These are phyloP conservation scores for Neostapfia colusana DNA, from an alignment of 176 grass and related monocot genomes.

Conservation along the genomic window DNA sequence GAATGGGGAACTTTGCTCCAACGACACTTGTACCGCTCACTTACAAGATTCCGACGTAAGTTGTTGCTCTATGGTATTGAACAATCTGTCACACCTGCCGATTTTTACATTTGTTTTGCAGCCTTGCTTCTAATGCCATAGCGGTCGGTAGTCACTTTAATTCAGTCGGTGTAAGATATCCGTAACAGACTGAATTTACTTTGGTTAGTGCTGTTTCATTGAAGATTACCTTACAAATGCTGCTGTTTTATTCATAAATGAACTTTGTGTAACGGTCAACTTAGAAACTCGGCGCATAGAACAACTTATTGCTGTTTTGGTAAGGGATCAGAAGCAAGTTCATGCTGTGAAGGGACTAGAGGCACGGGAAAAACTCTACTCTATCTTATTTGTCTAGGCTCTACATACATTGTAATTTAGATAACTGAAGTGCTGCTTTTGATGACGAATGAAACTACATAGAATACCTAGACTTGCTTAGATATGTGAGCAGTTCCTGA, in stretches of 20 bases:
- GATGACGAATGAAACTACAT: background rate
- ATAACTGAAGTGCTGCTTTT: background rate
- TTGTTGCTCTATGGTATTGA: conserved; percentile 4
- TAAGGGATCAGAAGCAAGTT: background rate
- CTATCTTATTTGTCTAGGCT: conserved; percentile 14
- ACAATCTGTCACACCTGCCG: conserved; percentile 1
- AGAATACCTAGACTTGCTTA: background rate
- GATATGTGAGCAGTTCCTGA: background rate
- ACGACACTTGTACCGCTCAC: conserved; percentile 66
- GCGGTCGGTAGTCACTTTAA: background rate
- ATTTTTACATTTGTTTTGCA: background rate
- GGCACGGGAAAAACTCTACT: background rate
- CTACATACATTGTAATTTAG: background rate
- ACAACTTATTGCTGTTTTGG: background rate
- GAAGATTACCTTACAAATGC: background rate
- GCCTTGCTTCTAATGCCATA: background rate
- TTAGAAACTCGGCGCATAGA: background rate
- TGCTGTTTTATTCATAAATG: background rate
- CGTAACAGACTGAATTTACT: background rate
- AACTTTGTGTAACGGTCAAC: background rate
- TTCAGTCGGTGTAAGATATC: background rate
- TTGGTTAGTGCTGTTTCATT: background rate
- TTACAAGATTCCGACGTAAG: conserved; percentile 85
- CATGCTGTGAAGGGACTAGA: background rate
- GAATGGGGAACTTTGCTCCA: conserved; percentile 50